Evolutionary conservation across 2,329 filamentous ascomycete species (phyloP).

Genomic region (Emmonsiellopsis sp.): DNA sequence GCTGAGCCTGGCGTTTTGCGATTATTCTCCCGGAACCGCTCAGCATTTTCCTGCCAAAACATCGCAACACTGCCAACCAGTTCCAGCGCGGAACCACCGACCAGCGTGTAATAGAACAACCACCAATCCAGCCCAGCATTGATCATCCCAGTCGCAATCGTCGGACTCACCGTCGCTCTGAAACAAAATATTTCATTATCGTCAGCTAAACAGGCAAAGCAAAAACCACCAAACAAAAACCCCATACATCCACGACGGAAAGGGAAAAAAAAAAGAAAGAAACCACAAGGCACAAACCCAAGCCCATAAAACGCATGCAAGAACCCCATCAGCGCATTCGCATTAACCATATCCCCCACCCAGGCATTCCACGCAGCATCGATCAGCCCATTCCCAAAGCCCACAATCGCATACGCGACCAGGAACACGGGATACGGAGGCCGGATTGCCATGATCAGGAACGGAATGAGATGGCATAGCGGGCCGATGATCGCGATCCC

Average conservation of each 20-base stretch:
- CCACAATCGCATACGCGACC: slow-evolving; percentile 52
- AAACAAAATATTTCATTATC: slow-evolving; percentile 7
- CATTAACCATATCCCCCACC: slow-evolving; percentile 59
- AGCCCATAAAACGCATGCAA: slow-evolving; percentile 60
- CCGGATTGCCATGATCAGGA: slow-evolving; percentile 54
- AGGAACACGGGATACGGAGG: slow-evolving; percentile 59
- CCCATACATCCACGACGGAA: no score
- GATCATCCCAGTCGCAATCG: slow-evolving; percentile 62
- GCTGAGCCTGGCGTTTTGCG: slow-evolving; percentile 18
- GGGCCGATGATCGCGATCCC: slow-evolving; percentile 61
- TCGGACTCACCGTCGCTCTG: slow-evolving; percentile 54
- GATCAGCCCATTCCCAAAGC: slow-evolving; percentile 57
- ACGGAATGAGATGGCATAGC: slow-evolving; percentile 52
- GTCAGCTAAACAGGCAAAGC: no score
- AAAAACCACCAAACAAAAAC: no score
- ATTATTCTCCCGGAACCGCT: slow-evolving; percentile 36
- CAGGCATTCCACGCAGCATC: slow-evolving; percentile 45
- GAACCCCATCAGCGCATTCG: slow-evolving; percentile 62
- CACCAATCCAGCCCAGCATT: slow-evolving; percentile 55
- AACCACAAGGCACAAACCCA: slow-evolving; percentile 27
- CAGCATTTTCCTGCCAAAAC: slow-evolving; percentile 54
- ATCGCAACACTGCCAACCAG: slow-evolving; percentile 39
- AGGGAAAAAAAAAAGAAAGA: no score
- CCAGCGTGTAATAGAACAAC: slow-evolving; percentile 63
- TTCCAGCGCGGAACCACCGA: slow-evolving; percentile 47